Evolutionary conservation across 2,329 filamentous ascomycete genomes (phyloP), one percentile per base, ranked within the genome.

Genomic region (Gyromitra esculenta): DNA sequence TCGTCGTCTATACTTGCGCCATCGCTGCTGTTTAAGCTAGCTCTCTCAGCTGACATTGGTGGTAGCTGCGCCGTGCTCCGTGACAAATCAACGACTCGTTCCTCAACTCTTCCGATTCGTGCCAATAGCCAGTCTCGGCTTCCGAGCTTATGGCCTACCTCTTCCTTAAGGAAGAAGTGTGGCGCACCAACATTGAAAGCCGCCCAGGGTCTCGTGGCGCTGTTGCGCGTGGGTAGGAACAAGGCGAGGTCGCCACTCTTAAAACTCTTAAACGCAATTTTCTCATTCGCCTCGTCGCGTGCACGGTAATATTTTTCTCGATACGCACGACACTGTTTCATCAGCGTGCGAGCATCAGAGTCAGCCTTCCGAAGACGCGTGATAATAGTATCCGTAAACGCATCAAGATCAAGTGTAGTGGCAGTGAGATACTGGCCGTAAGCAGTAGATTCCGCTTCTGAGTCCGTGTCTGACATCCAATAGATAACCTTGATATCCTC

Each of bases 131-230:
- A 99, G 82, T 99, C 96, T 45, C 95, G 89, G 62, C 90, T 91
- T 39, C 91, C 89, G 5, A 99, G 86, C 77, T 93, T 91, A 84
- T 99, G 96, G 0, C 88, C 88, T 81, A 98, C 95, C 82, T 96
- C 92, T 83, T 99, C 96, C 45, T 94, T 92, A 1, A 99, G 87
- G 85, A 99, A 99, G 85, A 96, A 98, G 83, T 99, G 96, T 7
- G 96, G 96, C 76, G 95, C 97, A 0, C 94, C 95, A 41, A 99
- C 92, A 81, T 99, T 99, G 87, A 99, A 99, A 0, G 96, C 96
- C 4, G 96, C 96, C 96, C 96, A 99, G 0, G 96, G 95, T 15
- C 95, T 92, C 3, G 94, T 96, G 48, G 92, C 92, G 84, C 98
- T 94, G 82, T 97, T 98, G 45, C 95, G 88, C 0, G 96, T 99